Base-by-base conservation (phyloP, 2,329 filamentous ascomycete species). In the Epichloe sp. region DNA sequence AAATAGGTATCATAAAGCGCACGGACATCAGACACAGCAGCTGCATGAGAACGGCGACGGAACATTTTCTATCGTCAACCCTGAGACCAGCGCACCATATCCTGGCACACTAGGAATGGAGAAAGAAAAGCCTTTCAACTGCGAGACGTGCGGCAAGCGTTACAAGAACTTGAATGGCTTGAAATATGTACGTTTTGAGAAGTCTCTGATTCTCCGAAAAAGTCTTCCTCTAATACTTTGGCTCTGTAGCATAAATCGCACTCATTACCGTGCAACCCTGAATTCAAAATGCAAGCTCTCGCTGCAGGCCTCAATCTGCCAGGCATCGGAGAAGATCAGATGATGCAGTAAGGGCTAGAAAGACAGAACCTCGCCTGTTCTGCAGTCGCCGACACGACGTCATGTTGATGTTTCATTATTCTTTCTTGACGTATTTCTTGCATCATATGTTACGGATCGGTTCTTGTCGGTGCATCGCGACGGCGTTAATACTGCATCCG, bases 101-200 rank as follows among this genome's bases (percentile, higher is more conserved):
- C 93, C 93, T 0, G 93, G 93, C 35, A 97, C 93, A 1, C 75
- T 95, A 37, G 93, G 93, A n/a, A 98, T 98, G 93, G 93, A 98
- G 71, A 98, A 97, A 68, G 91, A 97, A 73, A 98, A 98, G 73
- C 93, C 93, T 3, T 97, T 97, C 67, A 90, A 90, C 63, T 98
- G 93, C 68, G 90, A 97, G 57, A 85, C 89, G 11, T 98, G 93
- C 65, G 90, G 91, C 61, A 98, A 98, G 74, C 86, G 93, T 49
- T 98, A 98, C 73, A 98, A 98, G 82, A 98, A 98, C 64, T 70
- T 98, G 54, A 98, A 98, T 68, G 93, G 93, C 6, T 79, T 98
- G 55, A 98, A 98, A 81, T 98, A 98, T 65, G 80, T 84, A 70
- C 69, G 80, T 49, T 19, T 71, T 40, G 37, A 8, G n/a, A n/a